Base-by-base conservation (phyloP, 345 rosid species). In the Hibiscus tridactylites region DNA sequence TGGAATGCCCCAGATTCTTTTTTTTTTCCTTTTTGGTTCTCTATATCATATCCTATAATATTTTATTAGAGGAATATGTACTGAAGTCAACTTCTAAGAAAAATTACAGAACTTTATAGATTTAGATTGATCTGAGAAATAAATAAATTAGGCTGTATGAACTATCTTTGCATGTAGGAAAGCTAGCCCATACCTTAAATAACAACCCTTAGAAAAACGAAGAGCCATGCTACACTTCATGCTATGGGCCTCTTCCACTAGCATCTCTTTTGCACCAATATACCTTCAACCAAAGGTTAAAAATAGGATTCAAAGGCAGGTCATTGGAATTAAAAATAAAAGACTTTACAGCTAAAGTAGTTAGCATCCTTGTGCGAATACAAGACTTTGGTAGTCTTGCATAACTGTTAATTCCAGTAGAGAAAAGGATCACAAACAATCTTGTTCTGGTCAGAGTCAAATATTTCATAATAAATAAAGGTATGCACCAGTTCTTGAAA, bases 1-100 rank as follows among this genome's bases (percentile, higher is more conserved):
- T 83, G 79, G 86, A 87, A 87, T 80, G 86, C 85, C 92, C 87
- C 52, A 64, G 37, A 21, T 21, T 21, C 21, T 35, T 35, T 5
- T 0, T 35, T 35, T 35, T 35, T 35, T 39, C 1, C 16, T 2
- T 10, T 47, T 12, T 11, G 52, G 52, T 47, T 47, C 52, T 15
- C 16, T 49, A 49, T 49, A 49, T 12, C 11, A 49, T 49, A 15
- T 49, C 53, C 53, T 49, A 49, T 13, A 49, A 49, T 11, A 49
- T 49, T 49, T 42, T 42, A 42, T 42, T 42, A 9, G 47, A 42
- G 47, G 12, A 42, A 42, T 42, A 8, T 42, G 47, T 42, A 42
- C 12, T 42, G 47, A 42, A 42, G 47, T 42, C 47, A 42, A 42
- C 12, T 42, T 37, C 12, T 9, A 42, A 42, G 47, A 42, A 9